A percentile compares a stretch with the other conserved stretches of the same genome.
Conservation (phyloP, 148 eudicot genomes). For the Silene conica region DNA sequence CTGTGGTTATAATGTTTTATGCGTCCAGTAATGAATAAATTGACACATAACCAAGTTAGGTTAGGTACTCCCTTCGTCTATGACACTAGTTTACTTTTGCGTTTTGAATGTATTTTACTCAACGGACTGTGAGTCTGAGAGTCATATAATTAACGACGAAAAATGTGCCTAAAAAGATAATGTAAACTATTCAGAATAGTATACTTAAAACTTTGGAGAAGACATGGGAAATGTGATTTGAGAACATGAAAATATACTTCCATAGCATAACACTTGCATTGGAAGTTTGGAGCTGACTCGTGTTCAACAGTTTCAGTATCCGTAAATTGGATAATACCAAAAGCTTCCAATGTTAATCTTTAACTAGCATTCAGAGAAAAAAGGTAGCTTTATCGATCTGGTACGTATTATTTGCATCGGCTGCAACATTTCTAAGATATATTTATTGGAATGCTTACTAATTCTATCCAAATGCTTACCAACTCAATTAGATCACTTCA, state of each 20-base stretch:
- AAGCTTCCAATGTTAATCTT: neutral
- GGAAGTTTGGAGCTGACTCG: neutral
- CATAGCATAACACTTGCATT: neutral
- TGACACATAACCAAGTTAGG: neutral
- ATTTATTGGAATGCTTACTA: neutral
- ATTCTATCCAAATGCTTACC: no score
- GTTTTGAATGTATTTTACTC: no score
- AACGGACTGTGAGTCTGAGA: no score
- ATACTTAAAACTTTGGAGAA: no score
- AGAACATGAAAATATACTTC: neutral
- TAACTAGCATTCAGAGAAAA: neutral
- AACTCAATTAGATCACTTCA: no score
- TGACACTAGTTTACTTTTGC: no score
- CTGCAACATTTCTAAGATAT: neutral
- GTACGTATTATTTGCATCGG: neutral
- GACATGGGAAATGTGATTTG: no score
- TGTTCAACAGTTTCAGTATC: neutral
- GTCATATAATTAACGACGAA: no score
- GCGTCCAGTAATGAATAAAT: neutral
- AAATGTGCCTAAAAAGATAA: no score
- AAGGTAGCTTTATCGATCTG: neutral
- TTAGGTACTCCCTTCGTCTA: no score
- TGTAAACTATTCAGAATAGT: no score
- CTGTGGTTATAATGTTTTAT: neutral
- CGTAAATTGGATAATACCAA: neutral